Conservation (phyloP, 371 early-diverging fungal species). For the Mucor plumbeus region DNA sequence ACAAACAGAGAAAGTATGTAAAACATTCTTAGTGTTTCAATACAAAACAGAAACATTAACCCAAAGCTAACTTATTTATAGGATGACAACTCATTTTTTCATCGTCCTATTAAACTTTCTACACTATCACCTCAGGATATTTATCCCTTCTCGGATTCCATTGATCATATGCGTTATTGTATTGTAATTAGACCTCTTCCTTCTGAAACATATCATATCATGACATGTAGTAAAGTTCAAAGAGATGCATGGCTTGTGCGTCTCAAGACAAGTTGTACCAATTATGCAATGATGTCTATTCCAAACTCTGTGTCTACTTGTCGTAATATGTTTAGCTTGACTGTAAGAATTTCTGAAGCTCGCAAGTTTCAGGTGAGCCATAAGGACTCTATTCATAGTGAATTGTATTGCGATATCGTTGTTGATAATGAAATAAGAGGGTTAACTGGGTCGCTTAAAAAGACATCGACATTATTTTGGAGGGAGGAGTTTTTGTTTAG, state of each 20-base stretch:
- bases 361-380: constrained; percentile 42
- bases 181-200: constrained; percentile 54
- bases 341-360: constrained; percentile 56
- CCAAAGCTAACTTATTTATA: not conserved
- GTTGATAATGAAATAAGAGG: constrained; percentile 61
- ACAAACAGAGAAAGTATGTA: constrained; percentile 28
- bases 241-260: constrained; percentile 59
- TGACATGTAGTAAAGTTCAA: constrained; percentile 51
- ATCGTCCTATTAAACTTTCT: constrained; percentile 28
- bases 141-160: constrained; percentile 53
- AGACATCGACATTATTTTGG: constrained; percentile 49
- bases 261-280: constrained; percentile 50
- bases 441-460: constrained; percentile 46
- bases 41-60: not conserved
- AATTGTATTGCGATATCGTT: constrained; percentile 52
- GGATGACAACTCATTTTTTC: constrained; percentile 25
- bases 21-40: not conserved
- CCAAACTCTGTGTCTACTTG: not conserved
- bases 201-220: constrained; percentile 55
- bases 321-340: constrained; percentile 34
- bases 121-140: constrained; percentile 44
- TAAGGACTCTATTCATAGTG: constrained; percentile 31
- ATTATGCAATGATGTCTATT: constrained; percentile 21
- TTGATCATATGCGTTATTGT: constrained; percentile 56
- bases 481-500: constrained; percentile 55